Percentiles rank a stretch among this genome's conserved stretches.
phyloP scores from a whole-genome alignment of 139 green algal species.

The Yamagishiella unicocca region DNA sequence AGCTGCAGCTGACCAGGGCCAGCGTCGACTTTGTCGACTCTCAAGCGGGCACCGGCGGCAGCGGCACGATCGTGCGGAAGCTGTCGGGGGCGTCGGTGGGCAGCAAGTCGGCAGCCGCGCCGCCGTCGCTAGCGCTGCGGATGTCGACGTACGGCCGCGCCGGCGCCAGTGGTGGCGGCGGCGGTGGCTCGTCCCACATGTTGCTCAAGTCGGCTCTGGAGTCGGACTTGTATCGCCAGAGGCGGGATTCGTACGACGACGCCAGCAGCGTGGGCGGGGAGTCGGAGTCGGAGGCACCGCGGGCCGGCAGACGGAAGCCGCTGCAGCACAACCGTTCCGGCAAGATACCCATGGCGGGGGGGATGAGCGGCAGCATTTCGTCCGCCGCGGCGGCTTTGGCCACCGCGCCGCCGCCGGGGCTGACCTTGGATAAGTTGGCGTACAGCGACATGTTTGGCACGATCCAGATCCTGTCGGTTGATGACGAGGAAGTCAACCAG shows the following conservation, averaged over 20 bases:
- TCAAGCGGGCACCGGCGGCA: background rate
- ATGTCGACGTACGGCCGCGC: background rate
- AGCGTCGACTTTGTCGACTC: too few relatives aligned
- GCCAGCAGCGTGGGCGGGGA: background rate
- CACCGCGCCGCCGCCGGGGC: slow-evolving; percentile 21
- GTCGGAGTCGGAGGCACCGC: background rate
- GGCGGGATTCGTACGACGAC: background rate
- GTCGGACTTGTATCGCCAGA: slow-evolving; percentile 29
- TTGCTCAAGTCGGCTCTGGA: slow-evolving; percentile 29
- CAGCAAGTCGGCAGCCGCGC: background rate
- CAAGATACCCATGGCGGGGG: background rate
- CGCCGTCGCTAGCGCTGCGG: too few relatives aligned
- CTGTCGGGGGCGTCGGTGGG: background rate
- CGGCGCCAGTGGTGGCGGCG: background rate
- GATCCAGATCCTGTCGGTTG: slow-evolving; percentile 54
- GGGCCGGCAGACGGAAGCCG: background rate
- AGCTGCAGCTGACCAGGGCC: too few relatives aligned
- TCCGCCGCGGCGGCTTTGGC: background rate
- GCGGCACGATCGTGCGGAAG: background rate
- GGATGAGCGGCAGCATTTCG: background rate
- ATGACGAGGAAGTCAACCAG: slow-evolving; percentile 66
- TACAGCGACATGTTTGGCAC: slow-evolving; percentile 55
- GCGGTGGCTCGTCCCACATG: background rate
- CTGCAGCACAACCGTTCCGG: background rate
- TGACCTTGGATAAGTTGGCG: slow-evolving; percentile 59